Evolutionary conservation across 2,329 filamentous ascomycete genomes (phyloP).

Genomic region (Colletotrichum sp.): DNA sequence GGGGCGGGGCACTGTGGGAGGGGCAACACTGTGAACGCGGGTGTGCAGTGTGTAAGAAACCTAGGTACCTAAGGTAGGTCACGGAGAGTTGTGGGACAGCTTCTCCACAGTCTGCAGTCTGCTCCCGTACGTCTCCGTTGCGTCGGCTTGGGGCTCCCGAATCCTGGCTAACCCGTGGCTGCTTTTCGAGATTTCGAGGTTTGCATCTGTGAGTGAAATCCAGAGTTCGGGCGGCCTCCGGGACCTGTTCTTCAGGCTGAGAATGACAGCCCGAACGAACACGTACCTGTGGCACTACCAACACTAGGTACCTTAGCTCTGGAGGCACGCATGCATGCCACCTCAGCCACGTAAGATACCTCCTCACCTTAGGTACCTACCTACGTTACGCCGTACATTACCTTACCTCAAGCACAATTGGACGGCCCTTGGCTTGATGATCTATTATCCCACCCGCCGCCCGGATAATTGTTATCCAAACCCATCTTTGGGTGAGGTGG

Average conservation of each 20-base stretch:
- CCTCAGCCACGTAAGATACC: too few relatives aligned
- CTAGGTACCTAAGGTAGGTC: not conserved
- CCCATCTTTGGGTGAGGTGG: too few relatives aligned
- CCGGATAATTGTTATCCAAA: not conserved
- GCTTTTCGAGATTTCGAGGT: not conserved
- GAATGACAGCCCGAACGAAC: not conserved
- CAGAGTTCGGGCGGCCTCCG: constrained; percentile 16
- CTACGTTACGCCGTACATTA: not conserved
- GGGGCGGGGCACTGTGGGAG: not conserved
- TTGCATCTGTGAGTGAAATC: not conserved
- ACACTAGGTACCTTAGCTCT: not conserved
- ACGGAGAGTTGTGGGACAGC: not conserved
- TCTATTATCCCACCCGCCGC: not conserved
- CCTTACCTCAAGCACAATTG: not conserved
- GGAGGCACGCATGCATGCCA: too few relatives aligned
- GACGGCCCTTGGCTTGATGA: not conserved
- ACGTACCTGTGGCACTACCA: not conserved
- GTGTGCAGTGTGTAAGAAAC: not conserved
- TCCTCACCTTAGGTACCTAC: too few relatives aligned
- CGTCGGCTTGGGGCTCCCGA: constrained; percentile 15
- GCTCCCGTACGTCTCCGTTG: constrained; percentile 15
- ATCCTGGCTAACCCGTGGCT: not conserved
- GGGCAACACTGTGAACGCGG: not conserved
- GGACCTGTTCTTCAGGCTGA: not conserved
- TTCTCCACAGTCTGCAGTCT: constrained; percentile 11